Evolutionary conservation across 164 flowering plant genomes (phyloP).

Genomic region (Magnolia kwangsiensis): DNA sequence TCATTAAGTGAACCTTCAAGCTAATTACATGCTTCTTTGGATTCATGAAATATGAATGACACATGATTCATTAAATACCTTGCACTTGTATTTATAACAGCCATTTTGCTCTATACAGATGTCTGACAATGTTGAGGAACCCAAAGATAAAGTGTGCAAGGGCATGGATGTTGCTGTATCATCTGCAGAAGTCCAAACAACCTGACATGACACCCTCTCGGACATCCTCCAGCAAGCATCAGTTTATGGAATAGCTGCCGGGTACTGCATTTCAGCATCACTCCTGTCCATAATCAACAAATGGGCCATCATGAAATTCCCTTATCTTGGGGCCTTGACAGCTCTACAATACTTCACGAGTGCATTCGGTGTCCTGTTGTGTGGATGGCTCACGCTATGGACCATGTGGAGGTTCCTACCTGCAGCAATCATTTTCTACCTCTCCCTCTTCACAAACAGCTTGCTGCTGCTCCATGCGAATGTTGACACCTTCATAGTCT

Average conservation of each 20-base stretch:
- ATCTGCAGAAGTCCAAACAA: neutral
- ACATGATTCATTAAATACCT: too few relatives aligned
- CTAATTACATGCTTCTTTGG: too few relatives aligned
- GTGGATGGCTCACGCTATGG: constrained; percentile 56
- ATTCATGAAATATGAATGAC: too few relatives aligned
- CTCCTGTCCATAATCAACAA: constrained; percentile 91
- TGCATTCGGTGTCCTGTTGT: constrained; percentile 69
- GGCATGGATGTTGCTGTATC: neutral
- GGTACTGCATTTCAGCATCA: constrained; percentile 90
- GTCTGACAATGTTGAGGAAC: constrained; percentile 5
- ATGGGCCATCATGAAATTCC: constrained; percentile 97
- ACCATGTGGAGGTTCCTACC: constrained; percentile 93
- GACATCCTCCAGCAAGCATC: constrained; percentile 59
- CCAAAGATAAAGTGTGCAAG: neutral
- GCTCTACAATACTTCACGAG: constrained; percentile 96
- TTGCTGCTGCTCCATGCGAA: constrained; percentile 90
- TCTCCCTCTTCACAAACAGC: constrained; percentile 93
- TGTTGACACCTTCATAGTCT: constrained; percentile 92
- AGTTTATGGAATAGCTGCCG: constrained; percentile 82
- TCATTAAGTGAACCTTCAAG: too few relatives aligned
- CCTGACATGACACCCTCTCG: constrained; percentile 14
- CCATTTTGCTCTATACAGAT: constrained; percentile 3
- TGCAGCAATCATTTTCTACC: constrained; percentile 86
- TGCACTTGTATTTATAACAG: too few relatives aligned
- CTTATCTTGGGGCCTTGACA: constrained; percentile 91